phyloP scores from a whole-genome alignment of 805 yeast genomes.

The Cephaloascus fragrans region DNA sequence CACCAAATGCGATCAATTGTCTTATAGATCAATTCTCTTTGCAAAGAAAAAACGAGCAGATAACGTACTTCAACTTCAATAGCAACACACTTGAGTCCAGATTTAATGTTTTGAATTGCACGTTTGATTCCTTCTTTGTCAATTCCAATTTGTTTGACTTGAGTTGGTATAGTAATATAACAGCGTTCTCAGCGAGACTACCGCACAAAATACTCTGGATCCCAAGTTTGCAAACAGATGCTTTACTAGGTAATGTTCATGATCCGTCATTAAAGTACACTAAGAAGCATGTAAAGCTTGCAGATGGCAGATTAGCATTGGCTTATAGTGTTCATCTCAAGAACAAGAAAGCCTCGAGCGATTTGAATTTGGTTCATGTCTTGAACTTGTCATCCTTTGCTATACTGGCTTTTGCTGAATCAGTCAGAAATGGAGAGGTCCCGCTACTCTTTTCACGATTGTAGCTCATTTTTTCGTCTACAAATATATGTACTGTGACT shows the following conservation, averaged over 20 bases:
- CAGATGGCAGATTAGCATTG: background rate
- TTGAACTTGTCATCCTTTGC: background rate
- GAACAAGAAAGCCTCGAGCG: background rate
- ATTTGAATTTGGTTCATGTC: background rate
- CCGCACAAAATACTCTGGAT: background rate
- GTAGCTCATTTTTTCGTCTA: too few relatives aligned
- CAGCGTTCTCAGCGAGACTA: background rate
- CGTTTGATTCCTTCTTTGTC: too few relatives aligned
- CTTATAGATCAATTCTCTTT: background rate
- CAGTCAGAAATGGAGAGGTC: too few relatives aligned
- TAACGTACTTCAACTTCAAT: background rate
- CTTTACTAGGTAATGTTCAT: too few relatives aligned
- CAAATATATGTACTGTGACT: too few relatives aligned
- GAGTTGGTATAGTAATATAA: background rate
- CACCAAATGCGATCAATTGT: background rate
- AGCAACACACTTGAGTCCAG: too few relatives aligned
- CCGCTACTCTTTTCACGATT: too few relatives aligned
- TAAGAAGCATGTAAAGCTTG: background rate
- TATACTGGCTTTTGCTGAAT: too few relatives aligned
- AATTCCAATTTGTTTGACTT: background rate
- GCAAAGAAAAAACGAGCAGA: background rate
- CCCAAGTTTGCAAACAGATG: background rate
- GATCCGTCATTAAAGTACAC: too few relatives aligned
- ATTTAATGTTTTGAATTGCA: too few relatives aligned
- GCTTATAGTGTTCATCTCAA: background rate